These are phyloP conservation scores for Talaromyces adpressus DNA, from an alignment of 495 filamentous ascomycete genomes.

Conservation along the genomic window DNA sequence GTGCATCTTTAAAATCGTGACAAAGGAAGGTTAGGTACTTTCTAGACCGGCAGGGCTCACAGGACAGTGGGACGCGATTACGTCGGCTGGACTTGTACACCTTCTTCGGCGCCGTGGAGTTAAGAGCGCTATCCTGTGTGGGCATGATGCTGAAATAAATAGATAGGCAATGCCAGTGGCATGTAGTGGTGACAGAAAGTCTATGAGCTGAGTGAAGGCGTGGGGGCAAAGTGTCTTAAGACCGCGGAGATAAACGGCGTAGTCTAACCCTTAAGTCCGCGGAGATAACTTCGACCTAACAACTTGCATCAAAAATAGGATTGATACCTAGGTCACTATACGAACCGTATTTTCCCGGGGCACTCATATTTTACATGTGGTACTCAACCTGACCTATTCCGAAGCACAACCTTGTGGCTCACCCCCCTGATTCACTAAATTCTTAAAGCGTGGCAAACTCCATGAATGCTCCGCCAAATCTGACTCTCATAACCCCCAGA, in stretches of 20 bases:
- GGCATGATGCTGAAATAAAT: neutral
- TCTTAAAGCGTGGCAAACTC: no score
- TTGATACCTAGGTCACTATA: no score
- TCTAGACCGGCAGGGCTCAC: slow-evolving; percentile 6
- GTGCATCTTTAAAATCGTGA: neutral
- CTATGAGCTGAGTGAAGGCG: neutral
- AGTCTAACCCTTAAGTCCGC: neutral
- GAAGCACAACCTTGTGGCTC: no score
- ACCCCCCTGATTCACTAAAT: no score
- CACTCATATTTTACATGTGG: no score
- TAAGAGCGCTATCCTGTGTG: neutral
- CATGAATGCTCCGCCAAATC: no score
- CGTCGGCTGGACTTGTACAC: slow-evolving; percentile 3
- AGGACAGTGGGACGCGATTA: slow-evolving; percentile 6
- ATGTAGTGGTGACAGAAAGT: neutral
- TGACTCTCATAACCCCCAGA: no score
- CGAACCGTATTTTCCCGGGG: no score
- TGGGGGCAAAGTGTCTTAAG: neutral
- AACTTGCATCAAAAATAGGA: neutral
- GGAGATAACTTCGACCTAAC: neutral
- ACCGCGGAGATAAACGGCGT: neutral
- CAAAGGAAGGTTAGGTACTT: neutral
- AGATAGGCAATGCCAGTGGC: neutral
- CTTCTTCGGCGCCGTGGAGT: neutral
- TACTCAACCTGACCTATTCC: no score